Evolutionary conservation across 345 rosid species (phyloP).

Genomic region (Brassica nigra): DNA sequence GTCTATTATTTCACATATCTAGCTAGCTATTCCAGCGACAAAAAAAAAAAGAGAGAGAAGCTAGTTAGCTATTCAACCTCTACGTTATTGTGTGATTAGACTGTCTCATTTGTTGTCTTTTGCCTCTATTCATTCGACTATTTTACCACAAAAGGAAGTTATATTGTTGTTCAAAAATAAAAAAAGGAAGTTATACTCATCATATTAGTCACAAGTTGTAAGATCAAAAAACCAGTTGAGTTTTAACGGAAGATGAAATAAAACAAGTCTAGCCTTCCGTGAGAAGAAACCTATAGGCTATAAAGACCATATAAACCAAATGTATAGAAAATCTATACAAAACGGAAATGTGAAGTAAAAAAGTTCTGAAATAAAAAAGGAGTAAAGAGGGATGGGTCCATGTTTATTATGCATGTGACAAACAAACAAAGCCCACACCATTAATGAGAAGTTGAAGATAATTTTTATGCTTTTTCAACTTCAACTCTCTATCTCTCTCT

Average conservation of each 20-base stretch:
- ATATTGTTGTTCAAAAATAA: neutral
- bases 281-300: neutral
- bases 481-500: neutral
- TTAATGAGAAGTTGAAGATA: slow-evolving; percentile 24
- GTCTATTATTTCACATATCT: slow-evolving; percentile 1
- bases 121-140: slow-evolving; percentile 18
- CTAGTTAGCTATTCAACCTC: neutral
- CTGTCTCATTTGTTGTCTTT: neutral
- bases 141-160: neutral
- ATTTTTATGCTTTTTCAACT: slow-evolving; percentile 14
- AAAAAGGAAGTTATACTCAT: neutral
- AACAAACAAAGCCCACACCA: slow-evolving; percentile 39
- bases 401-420: slow-evolving; percentile 40
- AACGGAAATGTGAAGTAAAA: neutral
- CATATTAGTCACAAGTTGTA: neutral
- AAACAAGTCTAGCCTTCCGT: neutral
- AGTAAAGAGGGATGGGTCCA: slow-evolving; percentile 30
- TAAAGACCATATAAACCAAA: slow-evolving; percentile 4
- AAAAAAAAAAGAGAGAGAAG: neutral
- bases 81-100: neutral
- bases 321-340: neutral
- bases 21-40: no score
- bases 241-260: neutral
- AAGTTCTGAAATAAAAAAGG: neutral
- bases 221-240: neutral